Evolutionary conservation across 2,329 filamentous ascomycete genomes (phyloP), one percentile per base, ranked within the genome.

Genomic region (Aspergillus versicolor): DNA sequence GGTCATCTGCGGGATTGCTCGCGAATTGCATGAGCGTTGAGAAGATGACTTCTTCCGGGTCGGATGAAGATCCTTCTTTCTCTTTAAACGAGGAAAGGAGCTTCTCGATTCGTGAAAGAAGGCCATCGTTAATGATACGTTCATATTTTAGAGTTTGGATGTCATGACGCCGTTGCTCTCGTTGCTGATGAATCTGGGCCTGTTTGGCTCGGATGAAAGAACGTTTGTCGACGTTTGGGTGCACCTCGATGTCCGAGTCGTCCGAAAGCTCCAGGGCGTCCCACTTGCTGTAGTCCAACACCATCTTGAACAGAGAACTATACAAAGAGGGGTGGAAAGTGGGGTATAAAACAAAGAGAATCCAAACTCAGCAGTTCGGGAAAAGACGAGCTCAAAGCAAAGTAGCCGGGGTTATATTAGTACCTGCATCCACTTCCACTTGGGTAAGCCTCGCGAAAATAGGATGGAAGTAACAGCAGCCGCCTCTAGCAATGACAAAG

Each of bases 151-250:
- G 83, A 6, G 91, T 94, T 67, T 90, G 88, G 73, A 99, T 97
- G 70, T 96, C 88, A 67, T 90, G 87, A 72, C 89, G 91, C 56
- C 94, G 88, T 69, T 95, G 89, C 65, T 87, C 82, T 54, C 94
- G 88, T 73, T 97, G 89, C 70, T 92, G 87, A 75, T 99, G 94
- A 68, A 99, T 99, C 78, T 99, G 92, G 67, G 88, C 89, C 79
- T 97, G 94, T 79, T 99, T 99, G 63, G 94, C 95, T 64, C 93
- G 91, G 74, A 99, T 99, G 77, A 99, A 99, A 60, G 93, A 97
- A 51, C 89, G 86, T 77, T 99, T 99, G 80, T 99, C 94, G 73
- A 99, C 94, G 73, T 99, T 99, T 59, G 94, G 94, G 76, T 99
- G 94, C 51, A 97, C 94, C 79, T 99, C 94, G 68, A 99, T 88